Conservation (phyloP, 495 filamentous ascomycete genomes). For the Xylaria telfairii region DNA sequence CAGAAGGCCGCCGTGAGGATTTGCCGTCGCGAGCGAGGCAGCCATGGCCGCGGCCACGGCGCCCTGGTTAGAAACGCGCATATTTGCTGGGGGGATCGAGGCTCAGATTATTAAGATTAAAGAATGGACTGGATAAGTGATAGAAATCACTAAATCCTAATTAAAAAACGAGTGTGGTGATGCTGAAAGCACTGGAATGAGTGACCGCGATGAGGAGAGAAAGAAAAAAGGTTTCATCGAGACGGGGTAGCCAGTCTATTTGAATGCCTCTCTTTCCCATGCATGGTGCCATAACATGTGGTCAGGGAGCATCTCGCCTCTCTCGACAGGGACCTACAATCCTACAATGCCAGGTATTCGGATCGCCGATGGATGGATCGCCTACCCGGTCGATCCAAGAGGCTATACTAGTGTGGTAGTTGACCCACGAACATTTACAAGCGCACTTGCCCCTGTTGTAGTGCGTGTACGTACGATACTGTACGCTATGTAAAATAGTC, state of each 20-base stretch:
- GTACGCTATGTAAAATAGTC: neutral
- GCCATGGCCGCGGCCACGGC: conserved; percentile 42
- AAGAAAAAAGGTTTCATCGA: conserved; percentile 8
- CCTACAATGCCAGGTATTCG: conserved; percentile 4
- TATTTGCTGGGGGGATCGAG: conserved; percentile 20
- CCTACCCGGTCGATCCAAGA: neutral
- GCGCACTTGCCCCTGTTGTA: neutral
- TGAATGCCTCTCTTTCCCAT: conserved; percentile 30
- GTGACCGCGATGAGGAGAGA: conserved; percentile 38
- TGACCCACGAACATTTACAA: neutral
- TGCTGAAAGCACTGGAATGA: conserved; percentile 40
- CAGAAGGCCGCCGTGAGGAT: conserved; percentile 26
- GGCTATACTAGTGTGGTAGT: too few species aligned
- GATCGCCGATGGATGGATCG: conserved; percentile 4
- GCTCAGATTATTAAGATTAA: conserved; percentile 36
- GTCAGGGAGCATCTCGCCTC: conserved; percentile 12
- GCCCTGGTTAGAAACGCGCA: conserved; percentile 42
- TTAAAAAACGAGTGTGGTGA: conserved; percentile 33
- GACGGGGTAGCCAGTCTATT: conserved; percentile 37
- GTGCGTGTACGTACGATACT: neutral
- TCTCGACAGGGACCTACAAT: neutral
- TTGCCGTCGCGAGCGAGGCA: conserved; percentile 39
- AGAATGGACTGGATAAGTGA: conserved; percentile 41
- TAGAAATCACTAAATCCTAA: conserved; percentile 32
- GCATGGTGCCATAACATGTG: neutral